A percentile compares a stretch with the other conserved stretches of the same genome.
phyloP scores from a whole-genome alignment of 805 yeast species.

The Ogataea salicorniae region DNA sequence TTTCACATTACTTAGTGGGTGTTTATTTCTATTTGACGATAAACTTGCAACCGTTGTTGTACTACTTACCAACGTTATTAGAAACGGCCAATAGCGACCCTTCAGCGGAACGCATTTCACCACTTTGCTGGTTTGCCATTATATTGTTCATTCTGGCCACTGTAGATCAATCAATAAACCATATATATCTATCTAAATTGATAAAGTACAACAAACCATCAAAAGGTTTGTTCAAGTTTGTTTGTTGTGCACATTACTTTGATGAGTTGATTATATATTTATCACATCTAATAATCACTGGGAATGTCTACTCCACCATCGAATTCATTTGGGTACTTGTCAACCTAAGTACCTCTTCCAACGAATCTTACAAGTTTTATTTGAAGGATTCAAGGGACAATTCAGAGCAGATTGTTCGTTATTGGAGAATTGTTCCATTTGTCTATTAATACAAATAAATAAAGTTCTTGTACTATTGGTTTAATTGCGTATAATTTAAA shows the following conservation, averaged over 20 bases:
- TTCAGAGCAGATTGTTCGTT: neutral
- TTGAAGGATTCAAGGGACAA: conserved; percentile 15
- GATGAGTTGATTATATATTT: conserved; percentile 59
- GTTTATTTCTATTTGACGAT: conserved; percentile 50
- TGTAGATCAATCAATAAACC: conserved; percentile 46
- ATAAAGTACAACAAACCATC: conserved; percentile 55
- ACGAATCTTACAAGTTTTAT: conserved; percentile 48
- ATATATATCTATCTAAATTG: conserved; percentile 42
- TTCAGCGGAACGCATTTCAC: neutral
- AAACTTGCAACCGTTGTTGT: conserved; percentile 30
- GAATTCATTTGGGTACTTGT: conserved; percentile 34
- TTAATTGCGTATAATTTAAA: too few species aligned
- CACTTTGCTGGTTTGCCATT: neutral
- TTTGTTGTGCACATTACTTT: conserved; percentile 63
- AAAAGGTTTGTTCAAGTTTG: conserved; percentile 42
- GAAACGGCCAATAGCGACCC: conserved; percentile 2
- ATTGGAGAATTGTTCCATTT: conserved; percentile 27
- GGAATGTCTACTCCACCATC: conserved; percentile 19
- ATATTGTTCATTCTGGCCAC: conserved; percentile 32
- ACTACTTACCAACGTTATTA: conserved; percentile 9
- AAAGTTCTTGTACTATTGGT: too few species aligned
- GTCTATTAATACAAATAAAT: conserved; percentile 16
- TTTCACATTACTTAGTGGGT: conserved; percentile 65
- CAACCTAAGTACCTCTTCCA: conserved; percentile 53
- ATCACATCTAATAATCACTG: conserved; percentile 19